phyloP scores from a whole-genome alignment of 1,284 basidiomycete genomes.

The Malassezia restricta region DNA sequence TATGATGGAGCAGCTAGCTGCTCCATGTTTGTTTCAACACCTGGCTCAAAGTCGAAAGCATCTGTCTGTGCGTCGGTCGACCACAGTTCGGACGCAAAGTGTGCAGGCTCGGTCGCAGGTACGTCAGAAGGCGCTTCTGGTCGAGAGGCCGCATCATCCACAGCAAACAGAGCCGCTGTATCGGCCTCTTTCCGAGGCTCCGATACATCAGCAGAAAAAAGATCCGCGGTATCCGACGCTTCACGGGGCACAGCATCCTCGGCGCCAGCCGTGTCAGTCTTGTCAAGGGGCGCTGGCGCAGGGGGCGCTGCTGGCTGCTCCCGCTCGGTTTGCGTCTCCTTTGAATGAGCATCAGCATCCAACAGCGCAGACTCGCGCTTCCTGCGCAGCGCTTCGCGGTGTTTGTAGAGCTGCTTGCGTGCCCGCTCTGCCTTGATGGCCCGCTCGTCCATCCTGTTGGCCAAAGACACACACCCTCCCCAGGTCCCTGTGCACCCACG shows the following conservation, averaged over 20 bases:
- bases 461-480: too few species aligned
- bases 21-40: background rate
- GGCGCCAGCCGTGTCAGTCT: background rate
- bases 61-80: background rate
- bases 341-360: background rate
- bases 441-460: conserved; percentile 10
- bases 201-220: too few species aligned
- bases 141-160: background rate
- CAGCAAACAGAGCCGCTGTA: background rate
- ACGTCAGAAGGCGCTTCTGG: background rate
- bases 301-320: too few species aligned
- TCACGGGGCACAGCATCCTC: background rate
- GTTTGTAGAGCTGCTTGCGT: conserved; percentile 13
- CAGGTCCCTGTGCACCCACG: background rate
- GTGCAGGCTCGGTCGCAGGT: background rate
- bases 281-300: background rate
- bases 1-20: background rate
- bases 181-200: background rate
- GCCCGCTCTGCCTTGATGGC: conserved; percentile 16
- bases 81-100: conserved; percentile 4
- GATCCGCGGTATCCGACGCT: background rate
- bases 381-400: conserved; percentile 11
- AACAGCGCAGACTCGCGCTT: conserved; percentile 4
- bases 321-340: too few species aligned
- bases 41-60: background rate